Conservation (phyloP, 176 grass and related monocot species). For the Elymus sibiricus region DNA sequence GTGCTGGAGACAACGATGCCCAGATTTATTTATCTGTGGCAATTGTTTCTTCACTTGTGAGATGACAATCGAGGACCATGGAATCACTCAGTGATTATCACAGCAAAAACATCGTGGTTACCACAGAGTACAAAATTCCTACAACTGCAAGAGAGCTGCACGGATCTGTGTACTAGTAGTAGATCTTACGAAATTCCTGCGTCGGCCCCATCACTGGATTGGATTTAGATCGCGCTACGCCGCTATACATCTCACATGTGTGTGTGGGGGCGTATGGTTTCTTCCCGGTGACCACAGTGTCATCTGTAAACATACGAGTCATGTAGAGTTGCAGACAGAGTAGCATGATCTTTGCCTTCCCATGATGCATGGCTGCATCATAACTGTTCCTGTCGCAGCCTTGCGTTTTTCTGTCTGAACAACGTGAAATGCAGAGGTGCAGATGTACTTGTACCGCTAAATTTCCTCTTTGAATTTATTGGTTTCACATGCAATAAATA, state of each 20-base stretch:
- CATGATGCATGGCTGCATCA: background rate
- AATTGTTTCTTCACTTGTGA: background rate
- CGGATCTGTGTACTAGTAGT: background rate
- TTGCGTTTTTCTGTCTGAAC: background rate
- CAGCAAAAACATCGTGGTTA: too few species aligned
- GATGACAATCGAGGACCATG: background rate
- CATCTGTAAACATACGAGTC: background rate
- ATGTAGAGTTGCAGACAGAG: background rate
- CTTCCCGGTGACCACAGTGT: background rate
- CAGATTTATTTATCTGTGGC: background rate
- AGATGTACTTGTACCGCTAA: background rate
- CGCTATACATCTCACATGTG: constrained; percentile 20
- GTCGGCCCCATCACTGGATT: background rate
- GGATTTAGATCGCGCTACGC: background rate
- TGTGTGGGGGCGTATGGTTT: background rate
- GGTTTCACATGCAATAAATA: background rate
- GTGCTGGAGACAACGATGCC: background rate
- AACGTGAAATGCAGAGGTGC: background rate
- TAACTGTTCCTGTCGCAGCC: background rate
- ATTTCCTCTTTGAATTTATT: background rate
- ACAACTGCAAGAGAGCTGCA: background rate
- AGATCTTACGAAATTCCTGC: background rate
- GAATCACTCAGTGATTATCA: background rate
- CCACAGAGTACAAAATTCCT: background rate
- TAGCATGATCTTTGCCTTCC: constrained; percentile 6